A percentile compares a stretch with the other conserved stretches of the same genome.
phyloP scores from a whole-genome alignment of 2,329 filamentous ascomycete species.

The Verticillium nonalfalfae region DNA sequence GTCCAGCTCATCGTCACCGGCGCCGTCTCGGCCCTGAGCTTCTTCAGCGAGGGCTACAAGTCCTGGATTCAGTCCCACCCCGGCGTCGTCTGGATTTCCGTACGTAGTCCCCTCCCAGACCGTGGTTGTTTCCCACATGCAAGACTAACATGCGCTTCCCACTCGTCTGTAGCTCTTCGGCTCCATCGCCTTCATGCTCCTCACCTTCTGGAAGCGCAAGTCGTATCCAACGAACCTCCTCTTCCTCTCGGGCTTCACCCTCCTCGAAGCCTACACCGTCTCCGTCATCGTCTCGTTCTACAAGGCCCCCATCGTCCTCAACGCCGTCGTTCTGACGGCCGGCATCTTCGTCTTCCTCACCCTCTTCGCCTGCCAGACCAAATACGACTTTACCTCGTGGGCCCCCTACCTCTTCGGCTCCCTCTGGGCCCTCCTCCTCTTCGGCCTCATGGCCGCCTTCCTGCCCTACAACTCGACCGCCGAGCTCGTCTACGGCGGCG shows the following conservation, averaged over 20 bases:
- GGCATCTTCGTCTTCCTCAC: slow-evolving; percentile 76
- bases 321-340: slow-evolving; percentile 83
- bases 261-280: slow-evolving; percentile 88
- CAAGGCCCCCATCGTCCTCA: slow-evolving; percentile 73
- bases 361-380: slow-evolving; percentile 90
- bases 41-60: slow-evolving; percentile 76
- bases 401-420: slow-evolving; percentile 89
- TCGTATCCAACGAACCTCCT: slow-evolving; percentile 91
- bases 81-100: slow-evolving; percentile 79
- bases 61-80: slow-evolving; percentile 79
- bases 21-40: slow-evolving; percentile 73
- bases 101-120: slow-evolving; percentile 28
- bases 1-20: slow-evolving; percentile 84
- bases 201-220: slow-evolving; percentile 94
- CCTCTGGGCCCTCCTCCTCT: slow-evolving; percentile 85
- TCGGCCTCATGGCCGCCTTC: slow-evolving; percentile 89
- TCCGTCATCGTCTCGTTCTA: slow-evolving; percentile 92
- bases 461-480: slow-evolving; percentile 75
- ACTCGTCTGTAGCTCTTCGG: slow-evolving; percentile 57
- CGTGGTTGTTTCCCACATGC: background rate
- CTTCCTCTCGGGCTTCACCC: slow-evolving; percentile 86
- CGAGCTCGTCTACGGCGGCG: slow-evolving; percentile 79
- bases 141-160: slow-evolving; percentile 11
- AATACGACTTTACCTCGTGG: slow-evolving; percentile 98
- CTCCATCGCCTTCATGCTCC: slow-evolving; percentile 74